Evolutionary conservation across 352 stramenopile genomes (phyloP).

Genomic region (Saprolegnia diclina): DNA sequence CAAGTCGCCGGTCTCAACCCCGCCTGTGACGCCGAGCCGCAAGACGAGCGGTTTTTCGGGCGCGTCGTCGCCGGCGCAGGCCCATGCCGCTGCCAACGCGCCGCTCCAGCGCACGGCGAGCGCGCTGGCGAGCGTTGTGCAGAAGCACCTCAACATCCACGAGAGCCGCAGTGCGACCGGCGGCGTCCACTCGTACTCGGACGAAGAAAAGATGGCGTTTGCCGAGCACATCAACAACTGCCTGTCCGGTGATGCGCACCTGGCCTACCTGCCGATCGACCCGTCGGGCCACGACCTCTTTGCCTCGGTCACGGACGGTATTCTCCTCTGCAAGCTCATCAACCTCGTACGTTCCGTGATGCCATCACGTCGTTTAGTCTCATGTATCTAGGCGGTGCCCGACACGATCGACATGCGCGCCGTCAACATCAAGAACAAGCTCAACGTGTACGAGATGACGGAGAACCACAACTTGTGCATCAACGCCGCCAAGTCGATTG

Average conservation of each 20-base stretch:
- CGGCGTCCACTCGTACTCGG: slow-evolving; percentile 82
- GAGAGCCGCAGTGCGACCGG: slow-evolving; percentile 72
- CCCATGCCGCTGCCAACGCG: background rate
- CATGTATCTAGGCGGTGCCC: slow-evolving; percentile 47
- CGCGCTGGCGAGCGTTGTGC: slow-evolving; percentile 23
- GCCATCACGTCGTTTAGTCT: background rate
- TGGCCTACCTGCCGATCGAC: slow-evolving; percentile 69
- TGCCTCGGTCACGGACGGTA: slow-evolving; percentile 67
- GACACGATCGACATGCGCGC: slow-evolving; percentile 90
- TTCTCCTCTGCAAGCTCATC: slow-evolving; percentile 89
- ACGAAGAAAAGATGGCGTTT: slow-evolving; percentile 87
- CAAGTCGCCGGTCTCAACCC: background rate
- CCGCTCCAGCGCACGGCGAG: slow-evolving; percentile 1
- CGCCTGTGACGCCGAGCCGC: background rate
- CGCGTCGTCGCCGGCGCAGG: background rate
- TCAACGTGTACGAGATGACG: slow-evolving; percentile 85
- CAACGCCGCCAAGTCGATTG: slow-evolving; percentile 90
- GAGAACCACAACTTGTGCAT: slow-evolving; percentile 91
- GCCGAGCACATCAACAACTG: slow-evolving; percentile 91
- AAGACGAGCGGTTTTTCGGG: background rate
- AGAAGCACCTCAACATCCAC: slow-evolving; percentile 49
- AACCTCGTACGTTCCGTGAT: slow-evolving; percentile 41
- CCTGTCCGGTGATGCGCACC: slow-evolving; percentile 57
- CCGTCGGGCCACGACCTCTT: slow-evolving; percentile 72
- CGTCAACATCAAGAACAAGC: slow-evolving; percentile 78